A percentile compares a stretch with the other conserved stretches of the same genome.
Evolutionary conservation across 2,329 filamentous ascomycete genomes (phyloP).

Genomic region (Scedosporium minutisporum): DNA sequence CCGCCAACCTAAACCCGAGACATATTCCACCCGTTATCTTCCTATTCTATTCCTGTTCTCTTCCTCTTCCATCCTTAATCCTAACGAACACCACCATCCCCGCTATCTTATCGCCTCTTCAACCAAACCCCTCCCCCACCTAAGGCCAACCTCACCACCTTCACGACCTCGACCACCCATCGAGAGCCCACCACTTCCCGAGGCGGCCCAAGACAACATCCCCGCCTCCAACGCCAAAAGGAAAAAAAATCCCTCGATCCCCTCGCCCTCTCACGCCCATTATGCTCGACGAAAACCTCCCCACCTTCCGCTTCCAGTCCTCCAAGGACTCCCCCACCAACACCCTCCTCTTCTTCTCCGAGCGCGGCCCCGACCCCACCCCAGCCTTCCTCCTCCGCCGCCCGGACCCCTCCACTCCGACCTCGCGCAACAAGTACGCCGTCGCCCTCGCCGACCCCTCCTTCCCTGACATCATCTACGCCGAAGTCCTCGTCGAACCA

Average conservation of each 20-base stretch:
- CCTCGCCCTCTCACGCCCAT: background rate
- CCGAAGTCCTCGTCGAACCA: slow-evolving; percentile 73
- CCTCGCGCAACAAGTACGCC: slow-evolving; percentile 75
- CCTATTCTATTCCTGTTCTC: too few relatives aligned
- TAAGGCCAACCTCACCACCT: too few relatives aligned
- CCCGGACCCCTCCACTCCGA: slow-evolving; percentile 58
- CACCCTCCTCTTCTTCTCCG: slow-evolving; percentile 48
- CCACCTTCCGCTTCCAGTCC: slow-evolving; percentile 51
- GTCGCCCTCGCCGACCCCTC: slow-evolving; percentile 76
- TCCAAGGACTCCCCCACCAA: slow-evolving; percentile 43
- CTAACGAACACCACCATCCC: too few relatives aligned
- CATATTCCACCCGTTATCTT: too few relatives aligned
- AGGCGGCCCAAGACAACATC: too few relatives aligned
- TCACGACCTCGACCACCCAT: too few relatives aligned
- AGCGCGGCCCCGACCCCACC: slow-evolving; percentile 71
- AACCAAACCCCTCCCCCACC: too few relatives aligned
- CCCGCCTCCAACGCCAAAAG: too few relatives aligned
- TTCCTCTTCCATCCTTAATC: too few relatives aligned
- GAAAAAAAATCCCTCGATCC: background rate
- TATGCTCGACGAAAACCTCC: slow-evolving; percentile 94
- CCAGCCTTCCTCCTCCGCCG: slow-evolving; percentile 75
- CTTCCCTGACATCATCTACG: slow-evolving; percentile 73
- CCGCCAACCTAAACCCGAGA: too few relatives aligned
- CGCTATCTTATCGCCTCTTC: too few relatives aligned
- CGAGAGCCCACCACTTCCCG: too few relatives aligned